Conservation (phyloP, 768 basidiomycete genomes). For the Mycena polygramma region DNA sequence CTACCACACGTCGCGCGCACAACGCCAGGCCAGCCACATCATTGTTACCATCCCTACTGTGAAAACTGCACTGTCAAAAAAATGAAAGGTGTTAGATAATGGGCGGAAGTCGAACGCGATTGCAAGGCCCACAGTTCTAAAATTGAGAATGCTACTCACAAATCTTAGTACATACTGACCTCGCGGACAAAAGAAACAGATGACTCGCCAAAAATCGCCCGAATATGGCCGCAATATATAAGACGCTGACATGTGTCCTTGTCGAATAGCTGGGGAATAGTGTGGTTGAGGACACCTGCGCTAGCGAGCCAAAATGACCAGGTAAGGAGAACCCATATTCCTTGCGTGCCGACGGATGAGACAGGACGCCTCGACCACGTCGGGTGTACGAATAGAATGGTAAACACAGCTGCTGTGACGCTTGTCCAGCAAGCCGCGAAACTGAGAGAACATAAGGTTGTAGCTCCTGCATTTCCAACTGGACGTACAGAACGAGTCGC, state of each 20-base stretch:
- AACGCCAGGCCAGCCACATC: constrained; percentile 67
- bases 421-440: constrained; percentile 74
- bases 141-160: constrained; percentile 57
- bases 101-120: too few species aligned
- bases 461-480: not conserved
- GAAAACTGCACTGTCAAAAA: constrained; percentile 46
- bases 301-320: constrained; percentile 75
- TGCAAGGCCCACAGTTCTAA: constrained; percentile 60
- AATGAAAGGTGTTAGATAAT: constrained; percentile 28
- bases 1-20: constrained; percentile 53
- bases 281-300: constrained; percentile 63
- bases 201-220: constrained; percentile 63
- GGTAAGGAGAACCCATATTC: constrained; percentile 69
- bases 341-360: constrained; percentile 70
- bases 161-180: constrained; percentile 9
- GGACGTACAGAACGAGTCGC: constrained; percentile 62
- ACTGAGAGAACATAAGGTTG: constrained; percentile 46
- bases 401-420: constrained; percentile 63
- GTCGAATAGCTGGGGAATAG: constrained; percentile 60
- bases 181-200: not conserved
- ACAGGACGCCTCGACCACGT: constrained; percentile 65
- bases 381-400: constrained; percentile 73
- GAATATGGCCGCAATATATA: constrained; percentile 71
- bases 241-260: constrained; percentile 56
- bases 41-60: constrained; percentile 62